Evolutionary conservation across 345 rosid species (phyloP).

Genomic region (Atalantia buxifolia): DNA sequence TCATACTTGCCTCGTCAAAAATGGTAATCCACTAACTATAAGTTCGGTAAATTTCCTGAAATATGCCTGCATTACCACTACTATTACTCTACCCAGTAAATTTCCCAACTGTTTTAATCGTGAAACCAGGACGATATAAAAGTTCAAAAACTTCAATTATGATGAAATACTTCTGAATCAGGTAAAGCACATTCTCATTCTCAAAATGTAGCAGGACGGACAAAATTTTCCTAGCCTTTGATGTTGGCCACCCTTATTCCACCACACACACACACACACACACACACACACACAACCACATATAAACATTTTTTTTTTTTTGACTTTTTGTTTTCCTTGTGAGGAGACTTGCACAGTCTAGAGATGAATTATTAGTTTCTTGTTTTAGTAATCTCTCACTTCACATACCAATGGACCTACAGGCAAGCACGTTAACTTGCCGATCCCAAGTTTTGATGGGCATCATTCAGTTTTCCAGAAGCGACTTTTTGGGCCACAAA

Average conservation of each 20-base stretch:
- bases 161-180: not conserved
- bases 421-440: not conserved
- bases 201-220: not conserved
- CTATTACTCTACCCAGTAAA: not conserved
- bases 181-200: not conserved
- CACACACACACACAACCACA: no score
- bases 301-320: not conserved
- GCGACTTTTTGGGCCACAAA: not conserved
- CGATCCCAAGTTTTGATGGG: not conserved
- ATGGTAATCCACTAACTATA: not conserved
- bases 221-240: not conserved
- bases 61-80: not conserved
- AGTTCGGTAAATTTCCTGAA: conserved; percentile 1
- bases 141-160: not conserved
- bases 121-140: not conserved
- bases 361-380: not conserved
- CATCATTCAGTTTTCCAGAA: not conserved
- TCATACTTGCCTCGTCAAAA: not conserved
- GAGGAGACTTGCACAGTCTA: not conserved
- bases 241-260: not conserved
- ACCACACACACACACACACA: not conserved
- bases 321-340: not conserved
- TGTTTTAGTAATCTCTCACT: not conserved
- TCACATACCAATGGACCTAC: not conserved
- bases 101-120: not conserved